Conservation (phyloP, 2,329 filamentous ascomycete species). For the Aspergillus sp. region DNA sequence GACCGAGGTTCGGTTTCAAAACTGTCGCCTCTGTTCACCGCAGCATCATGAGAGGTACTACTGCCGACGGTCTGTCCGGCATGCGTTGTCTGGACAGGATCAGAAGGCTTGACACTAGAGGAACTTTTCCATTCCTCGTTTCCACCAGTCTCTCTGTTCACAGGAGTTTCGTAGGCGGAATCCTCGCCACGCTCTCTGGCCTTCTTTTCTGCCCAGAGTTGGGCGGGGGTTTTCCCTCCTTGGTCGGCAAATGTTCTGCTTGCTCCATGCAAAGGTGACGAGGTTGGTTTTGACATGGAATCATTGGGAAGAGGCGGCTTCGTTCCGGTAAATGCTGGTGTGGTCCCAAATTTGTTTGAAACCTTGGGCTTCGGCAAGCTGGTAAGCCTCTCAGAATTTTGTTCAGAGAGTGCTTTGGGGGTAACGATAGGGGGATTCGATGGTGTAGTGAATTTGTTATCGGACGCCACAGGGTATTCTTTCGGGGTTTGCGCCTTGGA, state of each 20-base stretch:
- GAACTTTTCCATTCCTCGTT: constrained; percentile 82
- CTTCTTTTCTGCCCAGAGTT: constrained; percentile 97
- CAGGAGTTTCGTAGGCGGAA: constrained; percentile 54
- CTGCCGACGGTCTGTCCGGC: constrained; percentile 63
- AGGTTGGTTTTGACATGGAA: constrained; percentile 61
- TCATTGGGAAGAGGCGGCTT: constrained; percentile 79
- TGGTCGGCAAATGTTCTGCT: constrained; percentile 93
- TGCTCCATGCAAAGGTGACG: constrained; percentile 60
- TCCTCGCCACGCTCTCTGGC: constrained; percentile 67
- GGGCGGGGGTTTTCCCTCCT: constrained; percentile 93
- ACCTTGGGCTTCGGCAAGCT: constrained; percentile 93
- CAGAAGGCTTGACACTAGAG: constrained; percentile 89
- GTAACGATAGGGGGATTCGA: constrained; percentile 40
- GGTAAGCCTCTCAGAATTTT: constrained; percentile 75
- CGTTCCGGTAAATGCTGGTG: constrained; percentile 76
- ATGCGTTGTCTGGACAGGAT: constrained; percentile 70
- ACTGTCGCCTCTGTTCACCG: constrained; percentile 51
- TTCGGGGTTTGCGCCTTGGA: constrained; percentile 72
- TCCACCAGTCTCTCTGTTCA: constrained; percentile 70
- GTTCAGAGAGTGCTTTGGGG: constrained; percentile 62
- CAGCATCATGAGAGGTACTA: constrained; percentile 60
- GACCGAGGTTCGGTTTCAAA: constrained; percentile 53
- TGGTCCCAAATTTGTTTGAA: constrained; percentile 78
- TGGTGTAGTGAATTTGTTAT: constrained; percentile 47
- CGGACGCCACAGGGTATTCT: constrained; percentile 19